Percentiles rank a stretch among this genome's conserved stretches.
phyloP scores from a whole-genome alignment of 148 eudicot species.

The Tetragonia tetragonoides region DNA sequence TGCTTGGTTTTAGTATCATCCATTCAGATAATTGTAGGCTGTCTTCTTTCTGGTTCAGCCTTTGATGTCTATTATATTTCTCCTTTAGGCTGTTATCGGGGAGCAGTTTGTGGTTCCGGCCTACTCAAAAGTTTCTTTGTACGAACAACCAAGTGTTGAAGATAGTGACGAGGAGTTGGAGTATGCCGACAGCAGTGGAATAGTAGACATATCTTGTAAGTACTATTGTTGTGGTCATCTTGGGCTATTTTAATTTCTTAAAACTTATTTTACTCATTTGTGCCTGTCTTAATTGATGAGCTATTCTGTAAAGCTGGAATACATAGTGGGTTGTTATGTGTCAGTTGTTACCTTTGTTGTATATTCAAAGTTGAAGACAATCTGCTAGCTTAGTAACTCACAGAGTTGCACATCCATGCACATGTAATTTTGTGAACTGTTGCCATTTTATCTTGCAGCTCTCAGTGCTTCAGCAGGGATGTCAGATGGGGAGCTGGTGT shows the following conservation, averaged over 20 bases:
- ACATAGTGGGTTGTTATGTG: background rate
- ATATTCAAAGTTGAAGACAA: conserved; percentile 6
- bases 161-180: conserved; percentile 99
- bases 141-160: conserved; percentile 71
- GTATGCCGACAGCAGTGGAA: conserved; percentile 77
- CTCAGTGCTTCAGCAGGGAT: conserved; percentile 30
- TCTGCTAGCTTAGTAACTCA: background rate
- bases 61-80: conserved; percentile 11
- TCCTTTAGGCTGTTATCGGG: conserved; percentile 70
- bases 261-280: background rate
- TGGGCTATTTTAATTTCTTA: background rate
- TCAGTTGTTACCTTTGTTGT: background rate
- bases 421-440: conserved; percentile 2
- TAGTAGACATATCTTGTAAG: conserved; percentile 53
- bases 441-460: conserved; percentile 41
- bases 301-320: background rate
- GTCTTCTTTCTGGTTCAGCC: background rate
- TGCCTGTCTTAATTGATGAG: background rate
- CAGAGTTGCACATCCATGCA: background rate
- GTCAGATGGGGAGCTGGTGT: conserved; percentile 42
- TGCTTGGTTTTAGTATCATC: background rate
- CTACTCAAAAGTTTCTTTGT: conserved; percentile 86
- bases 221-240: conserved; percentile 15
- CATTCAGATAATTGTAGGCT: background rate
- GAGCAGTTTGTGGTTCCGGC: conserved; percentile 79